A percentile compares a stretch with the other conserved stretches of the same genome.
Evolutionary conservation across 163 green algal species (phyloP).

Genomic region (Chlorella variabilis): DNA sequence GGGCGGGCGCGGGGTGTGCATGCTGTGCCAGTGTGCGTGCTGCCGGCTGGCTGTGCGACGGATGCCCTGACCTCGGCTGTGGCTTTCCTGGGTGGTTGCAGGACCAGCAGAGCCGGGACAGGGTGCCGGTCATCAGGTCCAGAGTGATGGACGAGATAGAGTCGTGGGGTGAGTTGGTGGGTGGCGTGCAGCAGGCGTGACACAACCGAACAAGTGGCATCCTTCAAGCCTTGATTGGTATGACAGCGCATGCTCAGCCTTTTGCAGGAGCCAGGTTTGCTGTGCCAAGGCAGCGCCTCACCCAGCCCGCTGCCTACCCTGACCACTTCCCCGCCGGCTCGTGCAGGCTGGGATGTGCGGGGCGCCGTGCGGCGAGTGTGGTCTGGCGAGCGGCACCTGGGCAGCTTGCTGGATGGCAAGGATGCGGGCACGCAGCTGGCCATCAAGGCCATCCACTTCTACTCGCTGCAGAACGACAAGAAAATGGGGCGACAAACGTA

Average conservation of each 20-base stretch:
- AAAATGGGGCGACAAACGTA: slow-evolving; percentile 10
- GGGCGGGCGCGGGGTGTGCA: neutral
- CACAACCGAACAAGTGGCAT: no score
- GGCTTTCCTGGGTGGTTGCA: no score
- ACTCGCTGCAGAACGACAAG: slow-evolving; percentile 12
- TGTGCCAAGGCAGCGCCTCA: no score
- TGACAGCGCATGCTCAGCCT: no score
- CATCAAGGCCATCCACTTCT: slow-evolving; percentile 22
- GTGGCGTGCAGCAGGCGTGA: no score
- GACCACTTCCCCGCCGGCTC: no score
- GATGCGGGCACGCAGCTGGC: slow-evolving; percentile 21
- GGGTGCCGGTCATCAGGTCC: slow-evolving; percentile 7
- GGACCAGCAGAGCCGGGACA: neutral
- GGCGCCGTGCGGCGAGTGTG: slow-evolving; percentile 28
- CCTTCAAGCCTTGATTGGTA: no score
- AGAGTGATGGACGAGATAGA: slow-evolving; percentile 28
- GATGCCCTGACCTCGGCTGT: no score
- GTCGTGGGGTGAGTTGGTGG: neutral
- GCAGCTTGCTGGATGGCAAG: neutral
- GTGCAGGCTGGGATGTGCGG: slow-evolving; percentile 36
- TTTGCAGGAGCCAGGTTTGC: no score
- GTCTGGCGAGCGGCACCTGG: slow-evolving; percentile 8
- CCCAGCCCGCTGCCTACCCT: no score
- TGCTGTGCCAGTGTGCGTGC: no score
- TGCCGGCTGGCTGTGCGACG: neutral